These are phyloP conservation scores for Gossypium lobatum DNA, from an alignment of 441 rosid genomes.

Conservation along the genomic window DNA sequence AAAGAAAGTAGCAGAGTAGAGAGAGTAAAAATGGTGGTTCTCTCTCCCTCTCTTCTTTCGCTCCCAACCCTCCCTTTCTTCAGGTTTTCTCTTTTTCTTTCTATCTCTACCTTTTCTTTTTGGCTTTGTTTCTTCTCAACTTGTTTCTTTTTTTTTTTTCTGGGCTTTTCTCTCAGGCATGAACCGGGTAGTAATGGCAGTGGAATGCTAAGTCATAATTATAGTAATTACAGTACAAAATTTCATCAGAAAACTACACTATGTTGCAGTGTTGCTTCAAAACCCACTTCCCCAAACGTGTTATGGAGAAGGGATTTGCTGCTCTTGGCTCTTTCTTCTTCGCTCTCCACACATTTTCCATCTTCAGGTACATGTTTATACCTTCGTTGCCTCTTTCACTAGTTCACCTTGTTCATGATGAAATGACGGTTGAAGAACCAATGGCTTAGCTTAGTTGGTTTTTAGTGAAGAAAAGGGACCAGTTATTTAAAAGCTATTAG, in stretches of 20 bases:
- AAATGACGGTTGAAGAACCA: background rate
- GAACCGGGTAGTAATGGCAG: constrained; percentile 19
- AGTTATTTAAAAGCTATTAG: background rate
- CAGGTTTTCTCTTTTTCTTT: constrained; percentile 29
- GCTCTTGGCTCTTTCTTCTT: constrained; percentile 58
- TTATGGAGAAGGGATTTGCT: constrained; percentile 62
- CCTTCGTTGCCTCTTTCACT: background rate
- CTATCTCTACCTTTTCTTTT: background rate
- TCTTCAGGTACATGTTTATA: constrained; percentile 34
- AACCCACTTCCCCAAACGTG: constrained; percentile 28
- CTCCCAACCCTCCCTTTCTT: constrained; percentile 23
- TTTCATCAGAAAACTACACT: constrained; percentile 25
- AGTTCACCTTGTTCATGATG: background rate
- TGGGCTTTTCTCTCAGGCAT: constrained; percentile 24
- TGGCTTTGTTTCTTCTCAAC: background rate
- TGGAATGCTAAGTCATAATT: constrained; percentile 30
- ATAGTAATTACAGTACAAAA: constrained; percentile 34
- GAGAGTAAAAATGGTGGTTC: constrained; percentile 37
- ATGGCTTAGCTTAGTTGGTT: background rate
- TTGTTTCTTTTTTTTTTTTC: background rate
- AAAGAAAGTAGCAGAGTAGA: background rate
- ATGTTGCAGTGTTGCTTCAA: constrained; percentile 32
- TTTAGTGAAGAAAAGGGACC: background rate
- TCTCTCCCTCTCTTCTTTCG: constrained; percentile 32
- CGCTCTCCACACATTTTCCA: constrained; percentile 40